Conservation (phyloP, 176 grass and related monocot species). For the Saccharum officinarum region DNA sequence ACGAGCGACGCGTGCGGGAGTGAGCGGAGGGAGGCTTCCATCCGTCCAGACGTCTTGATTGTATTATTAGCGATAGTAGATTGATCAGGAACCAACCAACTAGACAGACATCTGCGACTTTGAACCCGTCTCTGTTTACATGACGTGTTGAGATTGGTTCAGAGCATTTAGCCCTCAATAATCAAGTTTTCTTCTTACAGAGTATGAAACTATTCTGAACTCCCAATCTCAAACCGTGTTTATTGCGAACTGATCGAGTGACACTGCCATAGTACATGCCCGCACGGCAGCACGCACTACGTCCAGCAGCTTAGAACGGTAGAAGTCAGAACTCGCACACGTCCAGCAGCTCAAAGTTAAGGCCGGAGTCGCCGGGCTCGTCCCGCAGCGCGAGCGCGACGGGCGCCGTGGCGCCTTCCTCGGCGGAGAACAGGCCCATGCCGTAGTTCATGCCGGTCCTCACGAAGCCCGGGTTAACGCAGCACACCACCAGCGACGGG, state of each 20-base stretch:
- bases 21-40: too few species aligned
- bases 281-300: background rate
- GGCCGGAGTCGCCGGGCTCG: slow-evolving; percentile 15
- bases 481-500: slow-evolving; percentile 37
- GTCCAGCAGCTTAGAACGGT: too few species aligned
- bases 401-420: slow-evolving; percentile 42
- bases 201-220: too few species aligned
- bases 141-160: too few species aligned
- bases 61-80: too few species aligned
- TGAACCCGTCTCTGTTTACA: too few species aligned
- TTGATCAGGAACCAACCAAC: too few species aligned
- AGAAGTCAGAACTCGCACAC: slow-evolving; percentile 9
- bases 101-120: too few species aligned
- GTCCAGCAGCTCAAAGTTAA: slow-evolving; percentile 17
- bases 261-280: background rate
- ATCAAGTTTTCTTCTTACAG: background rate
- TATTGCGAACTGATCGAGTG: background rate
- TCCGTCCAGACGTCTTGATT: too few species aligned
- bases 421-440: slow-evolving; percentile 33
- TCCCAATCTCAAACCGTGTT: background rate
- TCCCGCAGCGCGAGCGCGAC: slow-evolving; percentile 36
- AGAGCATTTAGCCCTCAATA: too few species aligned
- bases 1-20: too few species aligned
- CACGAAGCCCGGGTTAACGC: slow-evolving; percentile 51
- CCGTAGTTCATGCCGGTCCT: slow-evolving; percentile 49